These are phyloP conservation scores for Gynochthodes officinalis DNA, from an alignment of 257 asterid genomes.

Conservation along the genomic window DNA sequence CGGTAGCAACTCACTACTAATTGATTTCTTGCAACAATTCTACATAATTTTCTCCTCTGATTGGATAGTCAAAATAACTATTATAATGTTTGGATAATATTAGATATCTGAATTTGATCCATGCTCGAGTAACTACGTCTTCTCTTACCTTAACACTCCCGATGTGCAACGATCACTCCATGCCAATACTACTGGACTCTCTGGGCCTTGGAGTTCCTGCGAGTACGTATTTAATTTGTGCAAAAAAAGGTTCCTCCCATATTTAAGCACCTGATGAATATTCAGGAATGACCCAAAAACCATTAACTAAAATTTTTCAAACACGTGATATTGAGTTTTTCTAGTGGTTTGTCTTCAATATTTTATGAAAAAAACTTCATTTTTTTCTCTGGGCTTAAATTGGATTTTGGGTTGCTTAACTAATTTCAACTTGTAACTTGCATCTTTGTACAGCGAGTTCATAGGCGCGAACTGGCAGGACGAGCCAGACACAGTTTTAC, in stretches of 20 bases:
- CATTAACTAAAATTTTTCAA: too few relatives aligned
- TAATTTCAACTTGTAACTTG: too few relatives aligned
- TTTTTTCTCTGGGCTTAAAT: too few relatives aligned
- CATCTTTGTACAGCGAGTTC: background rate
- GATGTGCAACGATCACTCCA: slow-evolving; percentile 55
- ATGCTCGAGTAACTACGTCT: slow-evolving; percentile 36
- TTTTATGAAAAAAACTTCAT: too few relatives aligned
- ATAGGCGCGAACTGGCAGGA: slow-evolving; percentile 32
- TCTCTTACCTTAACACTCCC: slow-evolving; percentile 37
- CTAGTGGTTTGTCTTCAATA: too few relatives aligned
- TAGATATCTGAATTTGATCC: slow-evolving; percentile 54
- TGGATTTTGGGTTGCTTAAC: background rate
- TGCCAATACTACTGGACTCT: slow-evolving; percentile 39
- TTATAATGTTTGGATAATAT: too few relatives aligned
- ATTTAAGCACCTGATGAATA: too few relatives aligned
- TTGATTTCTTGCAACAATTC: too few relatives aligned
- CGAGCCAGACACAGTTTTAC: slow-evolving; percentile 38
- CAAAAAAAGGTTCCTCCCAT: too few relatives aligned
- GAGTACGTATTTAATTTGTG: slow-evolving; percentile 24
- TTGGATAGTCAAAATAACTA: too few relatives aligned
- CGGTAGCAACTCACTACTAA: slow-evolving; percentile 13
- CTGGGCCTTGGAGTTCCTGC: slow-evolving; percentile 47
- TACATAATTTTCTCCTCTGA: background rate
- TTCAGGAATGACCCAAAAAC: too few relatives aligned
- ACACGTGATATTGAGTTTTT: too few relatives aligned